Base-by-base conservation (phyloP, 176 grass and related monocot species). In the Melocanna baccifera region DNA sequence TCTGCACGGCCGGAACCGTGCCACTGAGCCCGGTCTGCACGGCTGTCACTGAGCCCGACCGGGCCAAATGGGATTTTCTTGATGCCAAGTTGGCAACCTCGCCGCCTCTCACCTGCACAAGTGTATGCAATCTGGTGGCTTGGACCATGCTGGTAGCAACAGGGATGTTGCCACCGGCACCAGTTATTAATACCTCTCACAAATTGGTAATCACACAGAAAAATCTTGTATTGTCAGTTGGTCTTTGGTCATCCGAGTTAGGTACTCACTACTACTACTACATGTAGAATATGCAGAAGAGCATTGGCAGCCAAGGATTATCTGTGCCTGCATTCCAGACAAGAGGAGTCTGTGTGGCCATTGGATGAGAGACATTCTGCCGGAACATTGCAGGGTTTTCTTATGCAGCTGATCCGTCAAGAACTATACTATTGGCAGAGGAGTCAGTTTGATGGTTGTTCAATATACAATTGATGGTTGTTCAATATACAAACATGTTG, bases 131-230 rank as follows among this genome's bases (percentile, higher is more conserved):
- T 37, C 75, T 43, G 48, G 79, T 90, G 80, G 80, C 75, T 23
- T 67, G 84, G 88, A 83, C 84, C 88, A 86, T 82, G 37, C 58
- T 87, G 80, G 62, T 85, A 76, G 41, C 18, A 72, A 45, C 75
- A 68, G 51, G 79, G 75, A 67, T 46, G 85, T 48, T 68, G 69
- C 62, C 81, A 87, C 53, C 85, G 39, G 19, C 75, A 62, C 28
- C 32, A 37, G 42, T 62, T 79, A 70, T 75, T 75, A 84, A 55
- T 23, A 80, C 41, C 64, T 50, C 52, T 63, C 25, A 34, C 64
- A 58, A 75, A 71, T 71, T 37, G 78, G 77, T 64, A 87, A 64
- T 25, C 77, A 84, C 62, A 53, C 80, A 53, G 23, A 58, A 67
- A 79, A 71, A 74, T 83, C 65, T 57, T 83, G 73, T 71, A 74